Conservation (phyloP, 257 asterid species). For the Solanum bulbocastanum region DNA sequence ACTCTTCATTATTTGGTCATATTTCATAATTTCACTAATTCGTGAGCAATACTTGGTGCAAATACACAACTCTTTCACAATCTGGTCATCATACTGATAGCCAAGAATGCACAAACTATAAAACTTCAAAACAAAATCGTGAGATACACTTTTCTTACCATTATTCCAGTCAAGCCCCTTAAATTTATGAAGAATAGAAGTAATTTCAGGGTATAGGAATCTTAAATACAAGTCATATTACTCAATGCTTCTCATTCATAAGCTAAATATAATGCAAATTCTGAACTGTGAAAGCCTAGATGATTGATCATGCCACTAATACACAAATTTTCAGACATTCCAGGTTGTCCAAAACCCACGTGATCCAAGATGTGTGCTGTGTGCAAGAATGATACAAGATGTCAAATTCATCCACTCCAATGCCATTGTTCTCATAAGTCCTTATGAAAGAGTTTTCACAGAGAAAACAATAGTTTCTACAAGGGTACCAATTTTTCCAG, state of each 20-base stretch:
- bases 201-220: background rate
- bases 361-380: background rate
- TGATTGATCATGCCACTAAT: background rate
- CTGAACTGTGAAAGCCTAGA: background rate
- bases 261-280: background rate
- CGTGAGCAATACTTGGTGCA: background rate
- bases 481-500: background rate
- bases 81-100: background rate
- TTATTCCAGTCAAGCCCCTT: background rate
- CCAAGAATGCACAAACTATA: background rate
- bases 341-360: background rate
- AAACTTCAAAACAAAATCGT: background rate
- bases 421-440: background rate
- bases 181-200: background rate
- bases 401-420: background rate
- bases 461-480: background rate
- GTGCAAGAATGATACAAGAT: background rate
- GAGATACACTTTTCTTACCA: background rate
- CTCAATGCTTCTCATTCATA: background rate
- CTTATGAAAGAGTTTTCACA: background rate
- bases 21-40: background rate
- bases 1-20: background rate
- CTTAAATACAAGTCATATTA: background rate
- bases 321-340: background rate
- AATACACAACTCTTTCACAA: background rate